Conservation (phyloP, 75 land plant species). For the Adiantum capillusveneris region DNA sequence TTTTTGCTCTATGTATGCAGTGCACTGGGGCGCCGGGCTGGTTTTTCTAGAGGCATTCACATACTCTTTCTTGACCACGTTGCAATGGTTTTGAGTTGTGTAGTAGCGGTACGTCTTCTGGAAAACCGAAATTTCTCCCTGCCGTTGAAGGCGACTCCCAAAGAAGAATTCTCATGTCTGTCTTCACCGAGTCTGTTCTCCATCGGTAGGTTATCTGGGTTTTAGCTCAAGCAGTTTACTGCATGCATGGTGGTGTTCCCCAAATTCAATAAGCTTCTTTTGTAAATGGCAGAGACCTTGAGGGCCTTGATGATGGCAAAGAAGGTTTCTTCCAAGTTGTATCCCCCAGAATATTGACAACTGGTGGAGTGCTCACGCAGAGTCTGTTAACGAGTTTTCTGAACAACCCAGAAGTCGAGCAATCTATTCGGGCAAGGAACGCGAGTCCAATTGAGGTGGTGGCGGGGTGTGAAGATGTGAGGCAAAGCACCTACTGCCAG, state of each 20-base stretch:
- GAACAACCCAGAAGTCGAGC: no score
- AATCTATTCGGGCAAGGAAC: no score
- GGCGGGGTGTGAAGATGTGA: slow-evolving; percentile 51
- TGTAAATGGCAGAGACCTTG: slow-evolving; percentile 63
- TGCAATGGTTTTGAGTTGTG: not conserved
- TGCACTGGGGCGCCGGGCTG: no score
- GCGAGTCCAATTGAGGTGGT: slow-evolving; percentile 70
- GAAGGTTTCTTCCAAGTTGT: slow-evolving; percentile 58
- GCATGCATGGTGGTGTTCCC: no score
- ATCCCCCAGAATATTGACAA: no score
- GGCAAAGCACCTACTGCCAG: slow-evolving; percentile 83
- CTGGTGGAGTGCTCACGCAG: no score
- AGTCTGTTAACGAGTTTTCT: no score
- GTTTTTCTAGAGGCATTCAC: no score
- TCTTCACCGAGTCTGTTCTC: slow-evolving; percentile 73
- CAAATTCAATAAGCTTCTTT: no score
- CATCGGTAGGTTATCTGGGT: slow-evolving; percentile 40
- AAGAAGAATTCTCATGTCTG: slow-evolving; percentile 38
- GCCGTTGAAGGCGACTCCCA: slow-evolving; percentile 56
- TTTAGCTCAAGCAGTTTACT: no score
- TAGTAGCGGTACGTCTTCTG: slow-evolving; percentile 92
- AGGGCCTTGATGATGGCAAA: slow-evolving; percentile 69
- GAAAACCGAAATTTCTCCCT: slow-evolving; percentile 83
- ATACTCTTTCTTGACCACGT: not conserved
- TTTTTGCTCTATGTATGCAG: no score